These are phyloP conservation scores for Elsinoe arachidis DNA, from an alignment of 2,329 filamentous ascomycete species.

Conservation along the genomic window DNA sequence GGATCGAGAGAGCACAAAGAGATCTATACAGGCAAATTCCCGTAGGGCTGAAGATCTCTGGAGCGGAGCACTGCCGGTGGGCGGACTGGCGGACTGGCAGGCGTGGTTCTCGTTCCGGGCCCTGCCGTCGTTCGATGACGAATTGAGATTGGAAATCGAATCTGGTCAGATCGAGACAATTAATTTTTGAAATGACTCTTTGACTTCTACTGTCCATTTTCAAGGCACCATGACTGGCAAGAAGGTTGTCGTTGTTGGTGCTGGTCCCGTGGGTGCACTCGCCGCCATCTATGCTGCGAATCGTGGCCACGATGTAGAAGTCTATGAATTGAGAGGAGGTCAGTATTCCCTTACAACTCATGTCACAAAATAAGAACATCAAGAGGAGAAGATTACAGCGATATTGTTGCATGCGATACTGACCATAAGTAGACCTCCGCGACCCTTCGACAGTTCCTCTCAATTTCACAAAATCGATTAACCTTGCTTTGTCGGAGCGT, in stretches of 20 bases:
- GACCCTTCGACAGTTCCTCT: slow-evolving; percentile 73
- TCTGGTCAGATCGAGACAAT: not conserved
- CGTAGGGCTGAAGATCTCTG: slow-evolving; percentile 9
- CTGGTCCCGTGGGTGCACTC: slow-evolving; percentile 84
- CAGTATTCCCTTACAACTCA: slow-evolving; percentile 30
- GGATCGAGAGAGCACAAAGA: not conserved
- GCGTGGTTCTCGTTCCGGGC: not conserved
- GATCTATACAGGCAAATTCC: slow-evolving; percentile 9
- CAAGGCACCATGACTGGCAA: slow-evolving; percentile 31
- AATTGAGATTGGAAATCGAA: slow-evolving; percentile 12
- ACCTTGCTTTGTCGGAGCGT: slow-evolving; percentile 85
- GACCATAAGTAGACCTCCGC: slow-evolving; percentile 60
- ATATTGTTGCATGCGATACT: not conserved
- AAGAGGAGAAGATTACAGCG: not conserved
- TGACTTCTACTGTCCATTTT: not conserved
- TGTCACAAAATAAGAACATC: not conserved
- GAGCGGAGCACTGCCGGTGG: not conserved
- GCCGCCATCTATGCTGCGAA: slow-evolving; percentile 87
- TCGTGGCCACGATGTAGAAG: slow-evolving; percentile 78
- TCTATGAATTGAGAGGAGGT: slow-evolving; percentile 92
- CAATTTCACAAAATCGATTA: slow-evolving; percentile 98
- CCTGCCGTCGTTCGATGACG: slow-evolving; percentile 10
- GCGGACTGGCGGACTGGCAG: too few species aligned
- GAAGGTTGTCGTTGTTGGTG: slow-evolving; percentile 78
- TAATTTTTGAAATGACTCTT: not conserved